Base-by-base conservation (phyloP, 495 filamentous ascomycete genomes). In the Penicillium cataractarum region DNA sequence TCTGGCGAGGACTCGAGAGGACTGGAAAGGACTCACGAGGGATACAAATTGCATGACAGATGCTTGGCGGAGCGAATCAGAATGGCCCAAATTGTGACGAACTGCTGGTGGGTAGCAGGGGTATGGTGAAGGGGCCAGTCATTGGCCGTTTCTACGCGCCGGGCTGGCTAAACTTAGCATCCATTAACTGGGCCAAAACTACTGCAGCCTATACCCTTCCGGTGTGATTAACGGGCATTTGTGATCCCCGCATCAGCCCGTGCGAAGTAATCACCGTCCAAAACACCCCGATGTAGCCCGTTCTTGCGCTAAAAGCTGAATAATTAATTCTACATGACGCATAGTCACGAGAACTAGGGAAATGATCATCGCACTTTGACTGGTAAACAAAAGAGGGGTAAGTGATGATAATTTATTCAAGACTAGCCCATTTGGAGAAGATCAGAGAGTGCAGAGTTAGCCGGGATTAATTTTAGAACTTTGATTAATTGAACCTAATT, bases 161-260 rank as follows among this genome's bases (percentile, higher is more conserved):
- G 66, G 54, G 62, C 50, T 51, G 60, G 59, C 71, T 73, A 76
- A 71, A 60, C 72, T 74, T 76, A 77, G 73, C 69, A 49, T 48
- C 31, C 7, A 46, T 46, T 46, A 46, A 22, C 19, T 22, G 21
- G 42, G 22, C 19, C 6, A 44, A n/a, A n/a, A 22, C 19, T 9
- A 9, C 42, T 46, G 42, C 42, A 46, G 42, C 42, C 0, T 24
- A 3, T 8, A 19, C 42, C 19, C 19, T 46, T 46, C 42, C 4
- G 26, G 57, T 50, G 46, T 50, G 46, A 50, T 50, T 50, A 50
- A 50, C 46, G 12, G 46, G 26, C 46, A 50, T 50, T 50, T 50
- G 46, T 22, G 12, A 15, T 13, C 46, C 46, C 46, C 46, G 46
- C 46, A 49, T 49, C 24, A 61, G 13, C 65, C 61, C 39, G 61